Evolutionary conservation across 1,139 yeast genomes (phyloP), one percentile per base, ranked within the genome.

Genomic region (Pichia sp.): DNA sequence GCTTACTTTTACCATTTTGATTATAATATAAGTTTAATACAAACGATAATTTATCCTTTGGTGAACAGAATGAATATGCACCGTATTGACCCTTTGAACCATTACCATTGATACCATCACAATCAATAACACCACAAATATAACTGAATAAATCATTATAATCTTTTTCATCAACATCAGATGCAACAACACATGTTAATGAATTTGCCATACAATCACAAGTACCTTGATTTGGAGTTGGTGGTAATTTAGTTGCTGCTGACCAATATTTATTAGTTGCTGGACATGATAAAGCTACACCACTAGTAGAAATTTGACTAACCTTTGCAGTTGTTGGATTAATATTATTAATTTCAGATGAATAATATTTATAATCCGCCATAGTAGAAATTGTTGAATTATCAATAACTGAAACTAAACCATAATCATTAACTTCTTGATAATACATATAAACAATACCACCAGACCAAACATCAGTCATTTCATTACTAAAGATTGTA

Each of bases 391-490:
- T 84, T 45, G 69, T 70, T 27, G 60, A 62, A 43, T 59, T 65
- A 40, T 58, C 16, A 16, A 16, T 59, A 46, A 73, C 59, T 23
- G 74, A 58, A 39, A 80, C 84, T 59, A 84, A 72, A 62, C 94
- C 94, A 58, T 82, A 84, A 49, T 82, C 65, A 65, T 84, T 83
- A 35, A 66, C 74, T 68, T 83, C 92, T 70, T 84, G 75, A 63
- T 78, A 82, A 67, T 83, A 84, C 89, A 83, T 80, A 70, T 82
- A 83, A 41, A 82, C 90, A 58, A 84, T 82, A 71, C 92, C 94
- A 66, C 94, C 94, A 37, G 92, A 82, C 90, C 90, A 84, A 43
- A 83, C 87, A 60, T 74, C 82, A 51, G 86, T 79, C 87, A 81
- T 80, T 30, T 80, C 68, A 46, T 66, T 62, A 51, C 80, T 68